Base-by-base conservation (phyloP, 345 rosid genomes). In the Tarenaya hassleriana region DNA sequence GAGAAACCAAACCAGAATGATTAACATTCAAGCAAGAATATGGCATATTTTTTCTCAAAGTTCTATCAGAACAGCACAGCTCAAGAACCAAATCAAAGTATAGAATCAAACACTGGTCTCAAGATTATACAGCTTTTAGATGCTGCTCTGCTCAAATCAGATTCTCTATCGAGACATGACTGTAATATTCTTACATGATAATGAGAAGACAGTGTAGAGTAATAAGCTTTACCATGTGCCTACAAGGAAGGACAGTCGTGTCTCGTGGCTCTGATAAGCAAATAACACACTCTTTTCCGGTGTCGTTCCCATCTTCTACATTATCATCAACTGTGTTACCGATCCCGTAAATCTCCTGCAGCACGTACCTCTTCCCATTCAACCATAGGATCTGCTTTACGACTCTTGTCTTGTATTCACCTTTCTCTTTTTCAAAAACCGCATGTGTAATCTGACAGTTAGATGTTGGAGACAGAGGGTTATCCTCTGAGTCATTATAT, bases 171-270 rank as follows among this genome's bases (percentile, higher is more conserved):
- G 14, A 52, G 29, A 24, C 29, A 24, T 24, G 29, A 24, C 5
- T 24, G 29, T 24, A 24, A 24, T 24, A 2, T 24, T 50, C 29
- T 51, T 10, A 33, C 41, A 31, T 35, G 46, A 35, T 15, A 20
- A 16, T 40, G 24, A 53, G 4, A 8, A 33, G 52, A 1, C 41
- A 31, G 14, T 18, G 24, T 45, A 42, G n/a, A n/a, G n/a, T n/a
- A n/a, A n/a, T n/a, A n/a, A n/a, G n/a, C n/a, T 32, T 66, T 75
- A 86, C 94, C 97, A 90, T 86, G 70, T 90, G 97, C 54, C 97
- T 75, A 75, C 97, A 90, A 38, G 95, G 94, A 48, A 90, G 84
- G 53, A 86, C 78, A 12, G 95, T 80, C 11, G 84, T 86, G 46
- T 80, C 90, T 15, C 84, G 79, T 50, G 83, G 90, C 62, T 89